Evolutionary conservation across 768 basidiomycete genomes (phyloP).

Genomic region (Lepiota venenata): DNA sequence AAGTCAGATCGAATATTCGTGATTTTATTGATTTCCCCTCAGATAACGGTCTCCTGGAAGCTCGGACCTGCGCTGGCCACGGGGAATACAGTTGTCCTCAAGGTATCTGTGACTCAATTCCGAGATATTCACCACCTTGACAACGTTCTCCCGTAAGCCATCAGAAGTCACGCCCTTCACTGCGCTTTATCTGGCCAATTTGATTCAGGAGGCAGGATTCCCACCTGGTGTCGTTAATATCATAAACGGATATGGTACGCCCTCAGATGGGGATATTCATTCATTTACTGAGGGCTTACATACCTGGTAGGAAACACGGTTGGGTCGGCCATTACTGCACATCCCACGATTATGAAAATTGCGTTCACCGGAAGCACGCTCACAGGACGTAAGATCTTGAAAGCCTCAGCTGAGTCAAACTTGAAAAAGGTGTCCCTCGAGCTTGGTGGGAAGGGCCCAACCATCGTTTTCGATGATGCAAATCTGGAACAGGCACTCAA

Average conservation of each 20-base stretch:
- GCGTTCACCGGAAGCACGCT: conserved; percentile 80
- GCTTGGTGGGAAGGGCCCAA: conserved; percentile 69
- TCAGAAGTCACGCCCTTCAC: conserved; percentile 73
- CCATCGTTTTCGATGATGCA: conserved; percentile 63
- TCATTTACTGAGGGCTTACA: conserved; percentile 18
- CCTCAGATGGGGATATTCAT: not conserved
- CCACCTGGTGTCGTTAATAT: conserved; percentile 28
- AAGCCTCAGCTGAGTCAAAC: conserved; percentile 72
- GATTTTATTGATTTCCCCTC: not conserved
- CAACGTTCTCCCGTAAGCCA: conserved; percentile 28
- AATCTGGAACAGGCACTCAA: conserved; percentile 60
- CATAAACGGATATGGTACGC: not conserved
- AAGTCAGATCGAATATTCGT: not conserved
- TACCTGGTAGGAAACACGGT: conserved; percentile 39
- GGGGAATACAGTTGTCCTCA: conserved; percentile 71
- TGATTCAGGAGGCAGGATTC: conserved; percentile 69
- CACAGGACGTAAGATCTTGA: conserved; percentile 71
- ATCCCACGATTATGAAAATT: conserved; percentile 64
- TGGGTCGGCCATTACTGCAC: conserved; percentile 64
- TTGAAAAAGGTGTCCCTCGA: conserved; percentile 77
- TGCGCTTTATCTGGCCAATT: conserved; percentile 47
- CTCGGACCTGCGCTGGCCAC: conserved; percentile 73
- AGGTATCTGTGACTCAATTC: conserved; percentile 27
- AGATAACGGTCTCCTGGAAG: conserved; percentile 62
- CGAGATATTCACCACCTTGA: not conserved